Percentiles rank a stretch among this genome's conserved stretches.
These are phyloP conservation scores for Paecilomyces sp. DNA, from an alignment of 2,329 filamentous ascomycete genomes.

Conservation along the genomic window DNA sequence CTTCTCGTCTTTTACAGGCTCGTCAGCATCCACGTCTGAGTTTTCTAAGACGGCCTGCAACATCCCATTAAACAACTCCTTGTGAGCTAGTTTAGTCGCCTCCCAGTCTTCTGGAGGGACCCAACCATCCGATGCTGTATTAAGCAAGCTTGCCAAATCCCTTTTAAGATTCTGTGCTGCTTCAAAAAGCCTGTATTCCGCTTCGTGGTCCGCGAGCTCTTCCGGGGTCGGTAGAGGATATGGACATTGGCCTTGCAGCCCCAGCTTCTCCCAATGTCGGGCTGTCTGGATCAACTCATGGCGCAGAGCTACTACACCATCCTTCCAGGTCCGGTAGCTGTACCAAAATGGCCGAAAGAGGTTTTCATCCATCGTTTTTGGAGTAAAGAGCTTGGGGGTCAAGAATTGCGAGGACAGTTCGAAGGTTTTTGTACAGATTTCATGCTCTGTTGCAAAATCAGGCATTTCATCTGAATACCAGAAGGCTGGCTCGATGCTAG, in stretches of 20 bases:
- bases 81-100: conserved; percentile 20
- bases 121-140: conserved; percentile 29
- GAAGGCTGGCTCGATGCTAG: conserved; percentile 24
- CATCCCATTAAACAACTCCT: conserved; percentile 23
- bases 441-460: conserved; percentile 18
- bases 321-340: conserved; percentile 21
- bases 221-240: conserved; percentile 19
- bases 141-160: conserved; percentile 21
- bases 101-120: conserved; percentile 28
- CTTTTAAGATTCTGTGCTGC: conserved; percentile 22
- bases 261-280: conserved; percentile 28
- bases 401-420: conserved; percentile 16
- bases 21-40: conserved; percentile 21
- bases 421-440: conserved; percentile 21
- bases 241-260: conserved; percentile 26
- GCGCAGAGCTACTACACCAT: conserved; percentile 17
- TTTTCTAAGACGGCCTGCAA: conserved; percentile 22
- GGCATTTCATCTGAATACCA: conserved; percentile 18
- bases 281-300: conserved; percentile 25
- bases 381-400: conserved; percentile 16
- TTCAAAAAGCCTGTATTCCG: conserved; percentile 25
- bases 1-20: conserved; percentile 24
- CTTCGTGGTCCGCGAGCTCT: conserved; percentile 18
- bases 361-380: conserved; percentile 17
- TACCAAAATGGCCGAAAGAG: conserved; percentile 26